These are phyloP conservation scores for Porphyra umbilicalis DNA, from an alignment of 31 red algal genomes.

Conservation along the genomic window DNA sequence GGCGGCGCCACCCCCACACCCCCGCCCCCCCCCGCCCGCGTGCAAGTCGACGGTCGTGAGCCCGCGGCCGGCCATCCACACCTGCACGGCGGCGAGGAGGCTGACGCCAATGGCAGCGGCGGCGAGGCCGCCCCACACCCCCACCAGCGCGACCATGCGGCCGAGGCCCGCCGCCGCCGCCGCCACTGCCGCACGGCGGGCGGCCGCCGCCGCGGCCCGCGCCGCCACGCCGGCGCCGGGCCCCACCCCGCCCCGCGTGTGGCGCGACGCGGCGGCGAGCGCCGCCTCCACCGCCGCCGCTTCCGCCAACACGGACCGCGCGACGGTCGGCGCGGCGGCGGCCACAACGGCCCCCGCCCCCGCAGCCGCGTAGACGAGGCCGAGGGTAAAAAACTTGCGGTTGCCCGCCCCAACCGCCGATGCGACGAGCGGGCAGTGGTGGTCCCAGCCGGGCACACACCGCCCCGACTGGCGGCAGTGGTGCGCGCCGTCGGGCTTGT, in stretches of 20 bases:
- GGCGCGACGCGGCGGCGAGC: background rate
- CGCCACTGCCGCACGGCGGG: background rate
- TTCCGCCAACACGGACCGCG: conserved; percentile 9
- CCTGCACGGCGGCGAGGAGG: conserved; percentile 34
- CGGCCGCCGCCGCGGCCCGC: background rate
- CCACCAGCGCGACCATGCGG: conserved; percentile 11
- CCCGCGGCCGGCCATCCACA: conserved; percentile 31
- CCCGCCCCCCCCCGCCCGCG: background rate
- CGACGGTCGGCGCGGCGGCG: conserved; percentile 5
- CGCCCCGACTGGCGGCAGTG: conserved; percentile 57
- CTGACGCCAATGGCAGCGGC: conserved; percentile 26
- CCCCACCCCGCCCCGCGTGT: background rate
- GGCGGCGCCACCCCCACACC: conserved; percentile 4
- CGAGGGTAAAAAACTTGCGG: conserved; percentile 77
- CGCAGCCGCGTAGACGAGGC: conserved; percentile 53
- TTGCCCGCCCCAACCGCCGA: conserved; percentile 60
- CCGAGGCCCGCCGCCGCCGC: conserved; percentile 6
- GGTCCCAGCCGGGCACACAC: conserved; percentile 92
- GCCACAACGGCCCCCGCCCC: conserved; percentile 27
- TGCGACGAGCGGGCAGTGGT: conserved; percentile 77
- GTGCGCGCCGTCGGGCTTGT: conserved; percentile 86
- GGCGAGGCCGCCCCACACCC: conserved; percentile 23
- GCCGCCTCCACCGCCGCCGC: background rate
- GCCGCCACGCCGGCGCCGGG: background rate
- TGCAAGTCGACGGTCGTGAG: conserved; percentile 55